Conservation (phyloP, 2,329 filamentous ascomycete species). For the Rhexocercosporidium sp. region DNA sequence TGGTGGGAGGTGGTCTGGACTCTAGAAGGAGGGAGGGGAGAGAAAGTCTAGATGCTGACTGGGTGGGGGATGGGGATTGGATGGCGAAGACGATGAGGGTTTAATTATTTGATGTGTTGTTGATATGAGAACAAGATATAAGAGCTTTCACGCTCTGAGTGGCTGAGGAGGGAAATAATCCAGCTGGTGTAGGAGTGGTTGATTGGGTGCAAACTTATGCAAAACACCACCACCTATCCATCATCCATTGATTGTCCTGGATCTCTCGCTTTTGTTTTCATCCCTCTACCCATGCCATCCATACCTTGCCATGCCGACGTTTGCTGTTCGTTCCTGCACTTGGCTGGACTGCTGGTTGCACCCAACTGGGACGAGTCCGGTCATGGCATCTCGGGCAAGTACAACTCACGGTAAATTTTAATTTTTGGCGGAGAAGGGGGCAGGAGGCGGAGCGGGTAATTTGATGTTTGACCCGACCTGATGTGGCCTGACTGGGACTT, state of each 20-base stretch:
- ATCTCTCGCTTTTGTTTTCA: not conserved
- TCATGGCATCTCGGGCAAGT: too few species aligned
- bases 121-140: not conserved
- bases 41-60: not conserved
- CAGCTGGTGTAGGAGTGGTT: not conserved
- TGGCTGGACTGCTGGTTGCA: too few species aligned
- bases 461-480: not conserved
- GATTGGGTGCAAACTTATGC: not conserved
- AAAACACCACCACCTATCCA: too few species aligned
- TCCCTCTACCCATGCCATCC: too few species aligned
- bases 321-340: too few species aligned
- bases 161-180: not conserved
- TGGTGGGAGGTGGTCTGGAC: not conserved
- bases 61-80: not conserved
- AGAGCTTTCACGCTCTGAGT: too few species aligned
- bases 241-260: not conserved
- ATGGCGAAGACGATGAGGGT: not conserved
- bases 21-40: not conserved
- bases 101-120: not conserved
- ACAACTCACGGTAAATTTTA: too few species aligned
- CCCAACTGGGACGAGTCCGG: not conserved
- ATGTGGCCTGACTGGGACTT: not conserved
- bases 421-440: not conserved
- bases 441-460: constrained; percentile 1
- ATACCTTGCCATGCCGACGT: too few species aligned